Percentiles rank a stretch among this genome's conserved stretches.
Conservation (phyloP, 2,329 filamentous ascomycete species). For the Nannizziopsis barbatae region DNA sequence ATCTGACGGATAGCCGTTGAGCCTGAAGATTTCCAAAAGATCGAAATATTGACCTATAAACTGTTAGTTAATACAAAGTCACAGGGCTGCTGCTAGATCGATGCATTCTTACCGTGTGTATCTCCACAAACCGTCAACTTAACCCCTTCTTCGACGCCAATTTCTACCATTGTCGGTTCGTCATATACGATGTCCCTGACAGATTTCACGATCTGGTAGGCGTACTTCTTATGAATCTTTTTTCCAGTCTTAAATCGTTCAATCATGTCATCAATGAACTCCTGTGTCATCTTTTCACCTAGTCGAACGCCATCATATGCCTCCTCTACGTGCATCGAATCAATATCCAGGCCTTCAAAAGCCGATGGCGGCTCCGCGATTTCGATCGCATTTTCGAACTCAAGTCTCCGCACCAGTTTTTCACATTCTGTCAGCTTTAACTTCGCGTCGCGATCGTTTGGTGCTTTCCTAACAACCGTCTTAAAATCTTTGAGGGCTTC, state of each 20-base stretch:
- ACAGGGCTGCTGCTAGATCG: not conserved
- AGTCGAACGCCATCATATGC: constrained; percentile 76
- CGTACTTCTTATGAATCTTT: constrained; percentile 90
- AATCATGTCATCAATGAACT: constrained; percentile 97
- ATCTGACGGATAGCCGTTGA: constrained; percentile 74
- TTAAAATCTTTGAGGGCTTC: constrained; percentile 90
- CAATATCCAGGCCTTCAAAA: constrained; percentile 78
- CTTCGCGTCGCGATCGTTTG: constrained; percentile 78
- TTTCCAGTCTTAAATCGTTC: constrained; percentile 92
- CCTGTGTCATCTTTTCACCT: constrained; percentile 74
- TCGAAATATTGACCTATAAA: constrained; percentile 87
- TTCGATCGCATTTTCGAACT: constrained; percentile 92
- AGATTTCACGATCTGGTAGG: constrained; percentile 87
- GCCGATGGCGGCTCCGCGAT: constrained; percentile 85
- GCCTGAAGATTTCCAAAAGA: constrained; percentile 85
- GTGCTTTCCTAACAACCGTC: constrained; percentile 75
- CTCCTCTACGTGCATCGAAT: constrained; percentile 69
- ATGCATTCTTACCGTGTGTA: constrained; percentile 65
- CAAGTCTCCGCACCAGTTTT: constrained; percentile 81
- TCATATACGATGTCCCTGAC: constrained; percentile 83
- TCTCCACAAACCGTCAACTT: constrained; percentile 92
- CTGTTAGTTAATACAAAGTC: constrained; percentile 6
- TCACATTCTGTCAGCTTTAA: constrained; percentile 87
- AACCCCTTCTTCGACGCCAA: constrained; percentile 64
- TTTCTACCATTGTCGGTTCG: constrained; percentile 94